Conservation (phyloP, 441 rosid species). For the Rhodomyrtus psidioides region DNA sequence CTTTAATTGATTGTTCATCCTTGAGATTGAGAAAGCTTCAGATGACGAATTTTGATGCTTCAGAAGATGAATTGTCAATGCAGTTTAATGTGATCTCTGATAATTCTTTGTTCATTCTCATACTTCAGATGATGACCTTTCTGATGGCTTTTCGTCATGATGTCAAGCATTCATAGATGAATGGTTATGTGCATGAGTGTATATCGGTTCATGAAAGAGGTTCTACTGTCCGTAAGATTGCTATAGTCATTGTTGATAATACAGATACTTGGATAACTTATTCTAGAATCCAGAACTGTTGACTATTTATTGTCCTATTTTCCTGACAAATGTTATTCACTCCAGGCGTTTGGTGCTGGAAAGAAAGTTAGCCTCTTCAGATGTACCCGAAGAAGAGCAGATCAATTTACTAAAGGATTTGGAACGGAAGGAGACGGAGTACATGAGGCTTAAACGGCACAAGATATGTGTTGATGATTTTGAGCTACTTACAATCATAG, state of each 20-base stretch:
- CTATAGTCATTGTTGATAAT: not conserved
- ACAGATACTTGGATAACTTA: not conserved
- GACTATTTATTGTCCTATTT: not conserved
- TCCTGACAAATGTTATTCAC: not conserved
- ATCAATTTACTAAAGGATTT: constrained; percentile 6
- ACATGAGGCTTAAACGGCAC: constrained; percentile 10
- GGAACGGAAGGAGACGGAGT: constrained; percentile 7
- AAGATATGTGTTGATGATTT: constrained; percentile 14
- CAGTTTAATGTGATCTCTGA: not conserved
- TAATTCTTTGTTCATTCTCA: not conserved
- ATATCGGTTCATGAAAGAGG: not conserved
- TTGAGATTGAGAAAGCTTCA: not conserved
- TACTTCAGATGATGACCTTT: not conserved
- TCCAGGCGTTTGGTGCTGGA: constrained; percentile 12
- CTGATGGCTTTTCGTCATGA: not conserved
- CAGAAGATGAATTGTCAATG: not conserved
- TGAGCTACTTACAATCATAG: constrained; percentile 10
- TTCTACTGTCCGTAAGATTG: not conserved
- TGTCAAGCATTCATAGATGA: not conserved
- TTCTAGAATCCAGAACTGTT: not conserved
- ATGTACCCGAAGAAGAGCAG: constrained; percentile 12
- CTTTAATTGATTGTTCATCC: not conserved
- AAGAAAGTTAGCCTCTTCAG: constrained; percentile 6
- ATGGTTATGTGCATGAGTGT: not conserved
- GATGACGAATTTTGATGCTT: not conserved